These are phyloP conservation scores for Rhododendron griersonianum DNA, from an alignment of 148 eudicot genomes.

Conservation along the genomic window DNA sequence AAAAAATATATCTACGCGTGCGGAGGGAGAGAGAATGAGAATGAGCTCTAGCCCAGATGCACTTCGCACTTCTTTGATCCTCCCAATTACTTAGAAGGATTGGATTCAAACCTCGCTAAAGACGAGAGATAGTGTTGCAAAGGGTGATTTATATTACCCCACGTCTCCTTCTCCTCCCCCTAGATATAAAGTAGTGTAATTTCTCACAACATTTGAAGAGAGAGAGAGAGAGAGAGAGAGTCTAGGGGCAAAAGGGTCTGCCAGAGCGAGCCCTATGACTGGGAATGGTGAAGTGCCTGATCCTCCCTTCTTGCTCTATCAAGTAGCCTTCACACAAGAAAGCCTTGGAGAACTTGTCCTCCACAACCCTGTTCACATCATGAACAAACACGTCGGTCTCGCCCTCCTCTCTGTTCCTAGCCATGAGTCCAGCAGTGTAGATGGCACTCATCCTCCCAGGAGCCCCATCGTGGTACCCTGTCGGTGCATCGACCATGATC, in stretches of 20 bases:
- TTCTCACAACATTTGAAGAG: background rate
- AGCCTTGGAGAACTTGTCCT: constrained; percentile 53
- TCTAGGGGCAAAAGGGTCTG: constrained; percentile 56
- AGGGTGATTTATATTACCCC: no score
- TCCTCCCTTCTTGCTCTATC: constrained; percentile 48
- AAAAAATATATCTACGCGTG: no score
- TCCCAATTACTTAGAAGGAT: no score
- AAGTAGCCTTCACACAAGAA: constrained; percentile 68
- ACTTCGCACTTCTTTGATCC: no score
- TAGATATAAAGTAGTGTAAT: background rate
- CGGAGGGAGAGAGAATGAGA: no score
- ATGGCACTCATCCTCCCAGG: constrained; percentile 82
- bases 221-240: background rate
- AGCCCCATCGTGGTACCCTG: constrained; percentile 58
- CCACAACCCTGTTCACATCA: constrained; percentile 63
- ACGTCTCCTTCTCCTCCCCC: no score
- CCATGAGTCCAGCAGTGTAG: constrained; percentile 70
- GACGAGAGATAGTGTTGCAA: no score
- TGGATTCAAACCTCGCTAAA: no score
- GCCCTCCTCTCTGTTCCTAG: constrained; percentile 50
- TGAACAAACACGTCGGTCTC: constrained; percentile 83
- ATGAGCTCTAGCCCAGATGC: no score
- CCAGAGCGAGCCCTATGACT: constrained; percentile 48
- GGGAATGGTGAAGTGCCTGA: constrained; percentile 71
- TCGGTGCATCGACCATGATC: constrained; percentile 91